phyloP scores from a whole-genome alignment of 345 rosid genomes.

The Alliaria petiolata region DNA sequence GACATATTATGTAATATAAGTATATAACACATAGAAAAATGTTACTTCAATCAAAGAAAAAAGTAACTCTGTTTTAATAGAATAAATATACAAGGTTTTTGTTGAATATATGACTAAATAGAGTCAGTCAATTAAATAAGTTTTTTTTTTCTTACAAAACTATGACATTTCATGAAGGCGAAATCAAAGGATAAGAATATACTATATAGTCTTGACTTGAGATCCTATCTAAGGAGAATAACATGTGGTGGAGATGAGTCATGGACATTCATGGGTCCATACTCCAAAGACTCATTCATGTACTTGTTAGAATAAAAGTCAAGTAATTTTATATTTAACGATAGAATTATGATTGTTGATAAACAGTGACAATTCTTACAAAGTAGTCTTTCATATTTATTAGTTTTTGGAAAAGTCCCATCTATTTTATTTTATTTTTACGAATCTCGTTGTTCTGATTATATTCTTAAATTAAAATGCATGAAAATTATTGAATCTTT shows the following conservation, averaged over 20 bases:
- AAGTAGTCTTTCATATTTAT: background rate
- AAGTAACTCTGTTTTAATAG: no score
- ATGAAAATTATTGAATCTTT: background rate
- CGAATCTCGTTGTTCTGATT: background rate
- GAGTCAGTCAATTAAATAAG: background rate
- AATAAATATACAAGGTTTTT: no score
- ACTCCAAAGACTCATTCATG: conserved; percentile 4
- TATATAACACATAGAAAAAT: no score
- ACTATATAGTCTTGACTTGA: background rate
- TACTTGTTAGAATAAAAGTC: background rate
- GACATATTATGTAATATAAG: no score
- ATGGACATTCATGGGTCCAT: background rate
- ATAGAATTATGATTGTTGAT: background rate
- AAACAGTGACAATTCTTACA: background rate
- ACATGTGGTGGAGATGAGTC: background rate
- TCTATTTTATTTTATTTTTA: background rate
- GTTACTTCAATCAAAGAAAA: no score
- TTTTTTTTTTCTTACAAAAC: background rate
- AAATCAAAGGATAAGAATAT: conserved; percentile 15
- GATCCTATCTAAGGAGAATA: background rate
- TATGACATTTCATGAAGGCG: background rate
- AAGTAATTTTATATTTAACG: background rate
- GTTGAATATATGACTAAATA: no score
- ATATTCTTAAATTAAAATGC: background rate
- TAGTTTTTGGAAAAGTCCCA: background rate